phyloP scores from a whole-genome alignment of 805 yeast species.

The Wickerhamomyces rabaulensis region DNA sequence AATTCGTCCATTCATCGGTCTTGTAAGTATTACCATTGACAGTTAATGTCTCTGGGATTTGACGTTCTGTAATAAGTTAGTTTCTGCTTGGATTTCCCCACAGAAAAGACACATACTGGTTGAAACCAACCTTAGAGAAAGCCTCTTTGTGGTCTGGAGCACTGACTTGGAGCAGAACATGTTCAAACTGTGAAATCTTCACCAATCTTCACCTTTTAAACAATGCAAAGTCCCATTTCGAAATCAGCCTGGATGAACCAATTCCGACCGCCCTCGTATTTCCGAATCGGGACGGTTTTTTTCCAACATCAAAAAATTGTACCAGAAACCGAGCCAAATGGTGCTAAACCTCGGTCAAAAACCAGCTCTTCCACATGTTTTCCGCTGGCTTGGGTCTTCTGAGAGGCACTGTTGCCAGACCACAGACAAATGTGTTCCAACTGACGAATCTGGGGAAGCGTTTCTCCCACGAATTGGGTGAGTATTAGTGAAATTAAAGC shows the following conservation, averaged over 20 bases:
- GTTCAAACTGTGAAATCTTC: neutral
- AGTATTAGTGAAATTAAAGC: neutral
- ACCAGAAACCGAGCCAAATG: neutral
- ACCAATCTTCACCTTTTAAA: neutral
- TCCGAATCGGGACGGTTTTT: neutral
- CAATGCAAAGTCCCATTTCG: too few relatives aligned
- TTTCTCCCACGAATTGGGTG: slow-evolving; percentile 23
- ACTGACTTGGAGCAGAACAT: neutral
- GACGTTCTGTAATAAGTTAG: neutral
- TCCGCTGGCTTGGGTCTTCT: slow-evolving; percentile 1
- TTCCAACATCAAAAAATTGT: neutral
- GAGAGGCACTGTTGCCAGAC: neutral
- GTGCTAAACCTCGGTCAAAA: neutral
- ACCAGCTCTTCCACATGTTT: neutral
- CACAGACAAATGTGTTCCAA: neutral
- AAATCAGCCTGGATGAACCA: too few relatives aligned
- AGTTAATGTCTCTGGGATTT: slow-evolving; percentile 25
- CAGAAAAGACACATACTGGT: neutral
- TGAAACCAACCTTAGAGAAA: neutral
- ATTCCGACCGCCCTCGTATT: neutral
- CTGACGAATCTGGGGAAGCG: slow-evolving; percentile 18
- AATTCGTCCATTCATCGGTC: slow-evolving; percentile 81
- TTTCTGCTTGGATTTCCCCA: too few relatives aligned
- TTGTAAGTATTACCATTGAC: slow-evolving; percentile 48
- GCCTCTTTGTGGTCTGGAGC: neutral